Percentiles rank a stretch among this genome's conserved stretches.
Conservation (phyloP, 495 filamentous ascomycete species). For the Penicillium paxilli region DNA sequence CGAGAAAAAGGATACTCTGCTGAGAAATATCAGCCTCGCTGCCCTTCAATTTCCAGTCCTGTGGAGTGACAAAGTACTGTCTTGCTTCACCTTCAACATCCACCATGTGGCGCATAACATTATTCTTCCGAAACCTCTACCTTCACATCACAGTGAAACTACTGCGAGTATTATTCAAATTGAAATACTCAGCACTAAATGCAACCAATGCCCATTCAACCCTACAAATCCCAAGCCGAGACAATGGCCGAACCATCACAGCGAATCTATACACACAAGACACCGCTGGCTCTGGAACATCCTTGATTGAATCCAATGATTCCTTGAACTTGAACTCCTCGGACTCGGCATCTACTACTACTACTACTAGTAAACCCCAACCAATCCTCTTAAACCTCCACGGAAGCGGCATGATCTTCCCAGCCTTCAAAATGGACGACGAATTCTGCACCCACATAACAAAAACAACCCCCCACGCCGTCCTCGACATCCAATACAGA, state of each 20-base stretch:
- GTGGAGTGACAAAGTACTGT: neutral
- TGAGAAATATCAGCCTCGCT: no score
- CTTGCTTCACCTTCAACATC: neutral
- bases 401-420: conserved; percentile 1
- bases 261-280: neutral
- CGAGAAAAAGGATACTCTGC: neutral
- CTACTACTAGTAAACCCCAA: neutral
- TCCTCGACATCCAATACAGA: neutral
- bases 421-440: neutral
- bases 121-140: neutral
- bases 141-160: neutral
- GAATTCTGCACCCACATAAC: neutral
- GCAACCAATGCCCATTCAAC: neutral
- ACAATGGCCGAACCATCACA: neutral
- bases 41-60: no score
- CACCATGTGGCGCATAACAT: neutral
- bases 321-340: no score
- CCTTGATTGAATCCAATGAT: no score
- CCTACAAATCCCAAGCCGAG: neutral
- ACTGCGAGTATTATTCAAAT: neutral
- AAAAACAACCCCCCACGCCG: neutral
- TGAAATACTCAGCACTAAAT: neutral
- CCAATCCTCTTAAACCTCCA: conserved; percentile 2
- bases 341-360: no score
- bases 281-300: no score